These are phyloP conservation scores for Fusarium nanum DNA, from an alignment of 2,329 filamentous ascomycete genomes.

Conservation along the genomic window DNA sequence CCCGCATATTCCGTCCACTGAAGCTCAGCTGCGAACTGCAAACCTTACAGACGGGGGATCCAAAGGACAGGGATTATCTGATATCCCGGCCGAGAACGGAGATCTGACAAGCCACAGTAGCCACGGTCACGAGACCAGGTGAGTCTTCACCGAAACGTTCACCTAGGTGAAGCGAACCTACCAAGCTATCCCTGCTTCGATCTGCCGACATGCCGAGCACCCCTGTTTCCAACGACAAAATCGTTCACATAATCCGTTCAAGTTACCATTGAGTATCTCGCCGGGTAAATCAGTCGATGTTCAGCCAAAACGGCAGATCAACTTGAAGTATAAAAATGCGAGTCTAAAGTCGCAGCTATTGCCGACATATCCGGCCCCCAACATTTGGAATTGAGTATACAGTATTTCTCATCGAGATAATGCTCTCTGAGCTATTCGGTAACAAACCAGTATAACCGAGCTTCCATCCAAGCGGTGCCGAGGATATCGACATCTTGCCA, in stretches of 20 bases:
- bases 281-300: conserved; percentile 13
- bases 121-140: conserved; percentile 17
- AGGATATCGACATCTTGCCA: conserved; percentile 10
- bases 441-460: conserved; percentile 19
- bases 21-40: conserved; percentile 2
- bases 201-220: conserved; percentile 31
- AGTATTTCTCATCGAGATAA: not conserved
- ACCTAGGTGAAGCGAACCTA: conserved; percentile 25
- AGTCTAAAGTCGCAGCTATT: not conserved
- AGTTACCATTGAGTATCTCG: conserved; percentile 8
- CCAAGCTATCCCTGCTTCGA: conserved; percentile 15
- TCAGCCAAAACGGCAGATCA: not conserved
- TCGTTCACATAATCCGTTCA: conserved; percentile 11
- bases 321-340: not conserved
- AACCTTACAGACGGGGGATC: conserved; percentile 13
- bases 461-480: conserved; percentile 37
- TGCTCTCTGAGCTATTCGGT: conserved; percentile 2
- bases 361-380: conserved; percentile 16
- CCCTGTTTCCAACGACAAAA: conserved; percentile 17
- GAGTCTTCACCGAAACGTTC: conserved; percentile 8
- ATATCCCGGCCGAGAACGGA: conserved; percentile 27
- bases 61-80: conserved; percentile 26
- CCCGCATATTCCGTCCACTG: conserved; percentile 10
- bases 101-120: not conserved
- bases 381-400: not conserved